phyloP scores from a whole-genome alignment of 2,329 filamentous ascomycete species.

The Verticillium tricorpus region DNA sequence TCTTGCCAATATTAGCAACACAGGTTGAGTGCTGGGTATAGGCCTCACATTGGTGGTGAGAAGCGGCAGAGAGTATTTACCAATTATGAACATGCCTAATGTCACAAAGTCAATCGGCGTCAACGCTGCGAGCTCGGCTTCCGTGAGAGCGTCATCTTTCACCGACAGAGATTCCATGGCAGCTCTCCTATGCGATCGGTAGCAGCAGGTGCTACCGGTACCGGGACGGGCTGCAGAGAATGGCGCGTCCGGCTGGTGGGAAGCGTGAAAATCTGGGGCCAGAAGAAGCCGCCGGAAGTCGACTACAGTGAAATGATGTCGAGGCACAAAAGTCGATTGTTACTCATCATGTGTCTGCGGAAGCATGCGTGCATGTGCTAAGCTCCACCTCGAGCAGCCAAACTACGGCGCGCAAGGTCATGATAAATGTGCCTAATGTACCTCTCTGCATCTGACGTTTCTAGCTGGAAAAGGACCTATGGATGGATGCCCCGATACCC shows the following conservation, averaged over 20 bases:
- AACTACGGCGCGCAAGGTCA: too few relatives aligned
- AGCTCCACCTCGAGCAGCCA: too few relatives aligned
- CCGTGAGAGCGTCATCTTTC: constrained; percentile 7
- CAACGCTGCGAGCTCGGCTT: constrained; percentile 22
- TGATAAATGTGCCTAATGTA: too few relatives aligned
- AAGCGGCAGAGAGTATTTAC: constrained; percentile 34
- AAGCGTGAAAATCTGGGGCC: not conserved
- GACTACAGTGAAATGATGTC: too few relatives aligned
- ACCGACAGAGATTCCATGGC: not conserved
- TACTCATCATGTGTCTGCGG: too few relatives aligned
- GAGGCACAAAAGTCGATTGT: too few relatives aligned
- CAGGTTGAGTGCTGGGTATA: not conserved
- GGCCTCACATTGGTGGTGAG: not conserved
- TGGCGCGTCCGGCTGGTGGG: not conserved
- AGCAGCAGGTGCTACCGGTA: not conserved
- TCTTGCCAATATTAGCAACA: constrained; percentile 48
- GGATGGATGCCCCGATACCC: too few relatives aligned
- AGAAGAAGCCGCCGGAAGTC: too few relatives aligned
- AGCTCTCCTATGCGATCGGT: not conserved
- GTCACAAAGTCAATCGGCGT: constrained; percentile 59
- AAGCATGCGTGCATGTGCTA: too few relatives aligned
- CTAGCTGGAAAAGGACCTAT: too few relatives aligned
- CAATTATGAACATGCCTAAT: constrained; percentile 70
- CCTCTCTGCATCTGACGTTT: too few relatives aligned
- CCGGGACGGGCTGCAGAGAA: not conserved